These are phyloP conservation scores for Mucor velutinosus DNA, from an alignment of 371 early-diverging fungal species.

Conservation along the genomic window DNA sequence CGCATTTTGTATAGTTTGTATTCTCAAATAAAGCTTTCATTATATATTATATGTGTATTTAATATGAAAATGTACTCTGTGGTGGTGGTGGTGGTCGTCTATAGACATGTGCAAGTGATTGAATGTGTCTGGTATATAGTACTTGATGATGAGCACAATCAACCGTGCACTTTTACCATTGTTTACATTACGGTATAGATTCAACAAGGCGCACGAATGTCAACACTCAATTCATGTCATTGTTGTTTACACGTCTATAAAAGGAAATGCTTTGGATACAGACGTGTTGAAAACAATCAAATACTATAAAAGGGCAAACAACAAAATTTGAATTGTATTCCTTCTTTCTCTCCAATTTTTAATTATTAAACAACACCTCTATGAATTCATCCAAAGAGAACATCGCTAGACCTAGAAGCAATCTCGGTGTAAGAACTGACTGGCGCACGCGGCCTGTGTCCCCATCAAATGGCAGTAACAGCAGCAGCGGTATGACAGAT, in stretches of 20 bases:
- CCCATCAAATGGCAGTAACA: conserved; percentile 9
- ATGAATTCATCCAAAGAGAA: background rate
- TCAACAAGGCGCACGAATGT: background rate
- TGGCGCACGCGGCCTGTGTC: conserved; percentile 13
- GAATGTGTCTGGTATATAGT: no score
- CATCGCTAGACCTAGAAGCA: background rate
- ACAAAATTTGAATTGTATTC: background rate
- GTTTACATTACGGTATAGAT: no score
- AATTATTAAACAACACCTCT: background rate
- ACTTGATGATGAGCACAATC: no score
- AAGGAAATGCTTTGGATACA: background rate
- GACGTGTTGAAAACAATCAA: background rate
- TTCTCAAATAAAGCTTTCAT: no score
- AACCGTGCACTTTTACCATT: no score
- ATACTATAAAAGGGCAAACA: background rate
- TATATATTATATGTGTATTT: no score
- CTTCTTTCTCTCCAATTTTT: background rate
- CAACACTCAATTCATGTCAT: background rate
- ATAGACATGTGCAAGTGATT: no score
- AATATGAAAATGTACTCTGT: no score
- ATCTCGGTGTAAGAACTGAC: conserved; percentile 4
- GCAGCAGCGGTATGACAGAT: background rate
- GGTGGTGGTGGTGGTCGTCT: no score
- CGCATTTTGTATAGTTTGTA: no score
- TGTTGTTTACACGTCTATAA: background rate